These are phyloP conservation scores for Hymenoscyphus repandus DNA, from an alignment of 2,329 filamentous ascomycete genomes.

Conservation along the genomic window DNA sequence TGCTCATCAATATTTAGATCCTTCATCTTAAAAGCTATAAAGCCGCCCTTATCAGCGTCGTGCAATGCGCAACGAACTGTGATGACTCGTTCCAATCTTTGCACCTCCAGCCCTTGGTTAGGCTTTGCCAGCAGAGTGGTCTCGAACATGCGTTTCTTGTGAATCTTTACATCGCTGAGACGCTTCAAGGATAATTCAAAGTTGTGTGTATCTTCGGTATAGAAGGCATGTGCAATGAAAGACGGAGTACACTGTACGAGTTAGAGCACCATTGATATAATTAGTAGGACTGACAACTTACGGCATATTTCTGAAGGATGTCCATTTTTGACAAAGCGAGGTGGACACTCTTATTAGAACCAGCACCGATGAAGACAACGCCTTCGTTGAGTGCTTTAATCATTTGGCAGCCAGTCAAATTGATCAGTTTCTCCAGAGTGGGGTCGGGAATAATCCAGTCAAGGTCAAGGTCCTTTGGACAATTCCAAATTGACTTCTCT, in stretches of 20 bases:
- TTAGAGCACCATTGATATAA: not conserved
- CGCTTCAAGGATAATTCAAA: constrained; percentile 17
- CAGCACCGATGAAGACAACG: constrained; percentile 19
- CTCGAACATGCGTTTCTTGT: constrained; percentile 14
- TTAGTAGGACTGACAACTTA: constrained; percentile 8
- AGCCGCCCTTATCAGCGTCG: constrained; percentile 3
- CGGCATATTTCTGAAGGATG: constrained; percentile 22
- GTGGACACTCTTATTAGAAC: constrained; percentile 9
- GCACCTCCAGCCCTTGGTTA: not conserved
- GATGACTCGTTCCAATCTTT: constrained; percentile 10
- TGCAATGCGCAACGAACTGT: constrained; percentile 19
- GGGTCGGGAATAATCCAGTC: constrained; percentile 7
- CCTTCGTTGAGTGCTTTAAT: constrained; percentile 12
- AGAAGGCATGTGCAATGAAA: constrained; percentile 21
- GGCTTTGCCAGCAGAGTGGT: constrained; percentile 25
- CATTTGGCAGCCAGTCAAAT: constrained; percentile 21
- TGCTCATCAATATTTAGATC: not conserved
- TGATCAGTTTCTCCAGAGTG: constrained; percentile 9
- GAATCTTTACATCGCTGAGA: constrained; percentile 17
- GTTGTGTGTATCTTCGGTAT: constrained; percentile 20
- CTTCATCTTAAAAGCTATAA: constrained; percentile 6
- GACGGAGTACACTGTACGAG: not conserved
- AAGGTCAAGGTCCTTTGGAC: constrained; percentile 8
- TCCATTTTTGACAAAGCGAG: constrained; percentile 22
- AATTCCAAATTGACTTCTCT: constrained; percentile 11